A percentile compares a stretch with the other conserved stretches of the same genome.
These are phyloP conservation scores for Flaveria brownii DNA, from an alignment of 129 eudicot species.

Conservation along the genomic window DNA sequence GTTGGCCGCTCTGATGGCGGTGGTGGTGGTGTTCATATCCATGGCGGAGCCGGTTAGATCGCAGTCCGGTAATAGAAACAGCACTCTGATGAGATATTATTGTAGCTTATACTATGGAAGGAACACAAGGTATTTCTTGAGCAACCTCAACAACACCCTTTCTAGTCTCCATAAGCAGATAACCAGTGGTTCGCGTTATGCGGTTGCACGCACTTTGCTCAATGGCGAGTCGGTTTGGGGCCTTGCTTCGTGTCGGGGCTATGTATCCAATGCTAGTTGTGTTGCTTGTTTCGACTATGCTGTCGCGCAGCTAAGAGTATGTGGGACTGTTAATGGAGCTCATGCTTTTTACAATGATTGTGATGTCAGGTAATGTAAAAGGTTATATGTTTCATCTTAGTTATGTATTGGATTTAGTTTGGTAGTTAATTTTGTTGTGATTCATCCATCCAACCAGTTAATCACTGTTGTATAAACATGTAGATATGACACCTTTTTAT, in stretches of 20 bases:
- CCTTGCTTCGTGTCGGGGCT: constrained; percentile 48
- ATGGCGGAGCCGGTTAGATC: constrained; percentile 15
- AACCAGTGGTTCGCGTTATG: constrained; percentile 29
- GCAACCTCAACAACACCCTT: constrained; percentile 50
- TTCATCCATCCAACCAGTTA: background rate
- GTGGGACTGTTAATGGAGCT: constrained; percentile 42
- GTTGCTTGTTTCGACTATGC: constrained; percentile 51
- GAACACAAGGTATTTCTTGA: constrained; percentile 25
- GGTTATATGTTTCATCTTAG: background rate
- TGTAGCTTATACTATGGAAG: constrained; percentile 16
- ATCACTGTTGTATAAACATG: no score
- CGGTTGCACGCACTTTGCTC: constrained; percentile 31
- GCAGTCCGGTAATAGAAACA: constrained; percentile 12
- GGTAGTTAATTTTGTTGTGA: background rate
- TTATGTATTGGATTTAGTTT: background rate
- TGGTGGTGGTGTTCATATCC: background rate
- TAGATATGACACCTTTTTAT: no score
- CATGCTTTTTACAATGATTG: constrained; percentile 49
- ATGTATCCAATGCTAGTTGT: constrained; percentile 43
- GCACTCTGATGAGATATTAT: constrained; percentile 8
- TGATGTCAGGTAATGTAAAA: constrained; percentile 45
- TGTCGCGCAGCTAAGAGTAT: constrained; percentile 29
- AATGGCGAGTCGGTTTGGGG: constrained; percentile 44
- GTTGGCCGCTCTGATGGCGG: background rate
- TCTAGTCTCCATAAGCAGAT: constrained; percentile 40